A percentile compares a stretch with the other conserved stretches of the same genome.
Conservation (phyloP, 176 grass and related monocot genomes). For the Cenchrus purpureus region DNA sequence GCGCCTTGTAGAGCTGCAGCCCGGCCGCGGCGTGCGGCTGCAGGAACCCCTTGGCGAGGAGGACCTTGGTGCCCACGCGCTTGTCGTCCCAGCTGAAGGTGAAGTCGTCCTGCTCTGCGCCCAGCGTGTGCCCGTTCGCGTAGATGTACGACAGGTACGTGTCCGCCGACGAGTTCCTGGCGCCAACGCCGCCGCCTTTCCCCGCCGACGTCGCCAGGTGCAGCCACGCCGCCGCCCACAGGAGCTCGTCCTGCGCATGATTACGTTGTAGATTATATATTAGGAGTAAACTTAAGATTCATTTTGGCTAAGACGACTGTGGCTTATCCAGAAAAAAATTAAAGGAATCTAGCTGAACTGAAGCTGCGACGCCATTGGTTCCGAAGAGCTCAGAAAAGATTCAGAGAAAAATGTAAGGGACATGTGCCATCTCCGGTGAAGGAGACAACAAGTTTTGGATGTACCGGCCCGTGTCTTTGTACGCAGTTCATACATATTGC, state of each 20-base stretch:
- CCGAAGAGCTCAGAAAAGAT: background rate
- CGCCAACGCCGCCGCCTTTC: background rate
- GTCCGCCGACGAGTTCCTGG: constrained; percentile 10
- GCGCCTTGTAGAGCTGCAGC: constrained; percentile 68
- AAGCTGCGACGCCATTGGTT: background rate
- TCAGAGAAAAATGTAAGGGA: background rate
- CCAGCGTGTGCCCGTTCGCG: constrained; percentile 59
- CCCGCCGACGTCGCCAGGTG: constrained; percentile 10
- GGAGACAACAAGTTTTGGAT: background rate
- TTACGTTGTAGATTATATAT: background rate
- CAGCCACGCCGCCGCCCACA: constrained; percentile 92
- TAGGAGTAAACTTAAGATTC: background rate
- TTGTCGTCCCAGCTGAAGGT: constrained; percentile 93
- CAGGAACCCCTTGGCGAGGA: constrained; percentile 65
- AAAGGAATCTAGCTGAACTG: background rate
- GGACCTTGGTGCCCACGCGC: constrained; percentile 65
- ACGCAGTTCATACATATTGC: background rate
- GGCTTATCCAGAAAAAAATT: background rate
- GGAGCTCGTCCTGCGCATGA: constrained; percentile 76
- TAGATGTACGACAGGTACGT: constrained; percentile 78
- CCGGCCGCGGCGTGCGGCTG: constrained; percentile 18
- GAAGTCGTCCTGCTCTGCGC: constrained; percentile 70
- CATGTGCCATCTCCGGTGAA: background rate
- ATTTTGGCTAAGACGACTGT: background rate
- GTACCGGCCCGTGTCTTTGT: background rate